A percentile compares a stretch with the other conserved stretches of the same genome.
Evolutionary conservation across 257 asterid species (phyloP).

Genomic region (Gentiana dahurica): DNA sequence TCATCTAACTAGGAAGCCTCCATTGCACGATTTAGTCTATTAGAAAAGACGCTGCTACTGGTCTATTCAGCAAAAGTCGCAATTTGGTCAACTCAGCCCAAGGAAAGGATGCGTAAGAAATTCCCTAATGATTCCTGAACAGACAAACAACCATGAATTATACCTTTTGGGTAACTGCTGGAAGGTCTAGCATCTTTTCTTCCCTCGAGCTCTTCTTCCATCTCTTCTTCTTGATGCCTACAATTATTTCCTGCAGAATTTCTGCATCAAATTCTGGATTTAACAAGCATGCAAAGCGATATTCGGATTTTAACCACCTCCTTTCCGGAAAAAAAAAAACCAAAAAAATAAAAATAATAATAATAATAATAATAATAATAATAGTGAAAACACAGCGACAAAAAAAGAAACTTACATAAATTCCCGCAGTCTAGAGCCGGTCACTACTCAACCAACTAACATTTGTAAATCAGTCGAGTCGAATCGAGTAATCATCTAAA

Average conservation of each 20-base stretch:
- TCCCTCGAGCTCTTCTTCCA: constrained; percentile 55
- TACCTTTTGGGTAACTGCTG: constrained; percentile 46
- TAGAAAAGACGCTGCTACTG: too few species aligned
- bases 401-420: background rate
- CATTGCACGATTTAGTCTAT: too few species aligned
- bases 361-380: background rate
- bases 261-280: constrained; percentile 23
- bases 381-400: constrained; percentile 10
- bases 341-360: constrained; percentile 3
- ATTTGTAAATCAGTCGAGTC: too few species aligned
- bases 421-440: background rate
- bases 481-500: too few species aligned
- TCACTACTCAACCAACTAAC: too few species aligned
- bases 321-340: too few species aligned
- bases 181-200: constrained; percentile 50
- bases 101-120: background rate
- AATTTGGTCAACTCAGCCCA: background rate
- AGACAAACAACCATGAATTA: background rate
- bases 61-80: too few species aligned
- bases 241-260: constrained; percentile 3
- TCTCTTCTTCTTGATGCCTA: constrained; percentile 59
- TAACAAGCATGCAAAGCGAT: constrained; percentile 18
- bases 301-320: background rate
- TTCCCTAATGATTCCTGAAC: too few species aligned
- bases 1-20: too few species aligned